A percentile compares a stretch with the other conserved stretches of the same genome.
These are phyloP conservation scores for Didymella keratinophila DNA, from an alignment of 2,329 filamentous ascomycete species.

Conservation along the genomic window DNA sequence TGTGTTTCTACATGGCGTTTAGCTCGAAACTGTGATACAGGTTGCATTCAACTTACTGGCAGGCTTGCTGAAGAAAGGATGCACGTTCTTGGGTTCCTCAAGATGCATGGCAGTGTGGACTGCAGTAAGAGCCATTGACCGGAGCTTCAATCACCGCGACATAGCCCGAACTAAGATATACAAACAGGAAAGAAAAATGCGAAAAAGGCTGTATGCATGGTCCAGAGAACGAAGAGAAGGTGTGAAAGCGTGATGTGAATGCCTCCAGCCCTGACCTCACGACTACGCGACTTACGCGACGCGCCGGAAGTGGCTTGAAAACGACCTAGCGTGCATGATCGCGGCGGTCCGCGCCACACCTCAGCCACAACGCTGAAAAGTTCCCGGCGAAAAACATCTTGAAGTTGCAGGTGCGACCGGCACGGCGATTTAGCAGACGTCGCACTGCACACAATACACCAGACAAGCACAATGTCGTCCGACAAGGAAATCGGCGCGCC, in stretches of 20 bases:
- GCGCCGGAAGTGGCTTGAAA: slow-evolving; percentile 24
- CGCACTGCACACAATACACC: slow-evolving; percentile 24
- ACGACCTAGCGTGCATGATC: too few species aligned
- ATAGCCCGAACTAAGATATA: not conserved
- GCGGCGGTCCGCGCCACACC: not conserved
- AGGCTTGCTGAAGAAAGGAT: slow-evolving; percentile 51
- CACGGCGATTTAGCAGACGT: slow-evolving; percentile 35
- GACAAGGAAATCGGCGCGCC: slow-evolving; percentile 48
- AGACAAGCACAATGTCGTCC: slow-evolving; percentile 48
- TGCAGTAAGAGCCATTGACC: slow-evolving; percentile 49
- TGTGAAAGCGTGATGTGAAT: slow-evolving; percentile 9
- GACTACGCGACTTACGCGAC: slow-evolving; percentile 24
- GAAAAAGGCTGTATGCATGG: not conserved
- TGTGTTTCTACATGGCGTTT: slow-evolving; percentile 25
- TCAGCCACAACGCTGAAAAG: slow-evolving; percentile 8
- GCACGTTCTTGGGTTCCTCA: slow-evolving; percentile 45
- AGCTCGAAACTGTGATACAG: not conserved
- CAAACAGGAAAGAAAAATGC: not conserved
- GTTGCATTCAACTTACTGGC: slow-evolving; percentile 27
- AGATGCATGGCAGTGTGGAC: slow-evolving; percentile 50
- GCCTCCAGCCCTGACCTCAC: not conserved
- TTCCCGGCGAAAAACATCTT: slow-evolving; percentile 12
- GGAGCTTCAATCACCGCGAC: slow-evolving; percentile 4
- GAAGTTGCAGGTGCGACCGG: slow-evolving; percentile 24
- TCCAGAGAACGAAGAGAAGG: not conserved